Evolutionary conservation across 2,329 filamentous ascomycete genomes (phyloP).

Genomic region (Ophiostoma perfectum): DNA sequence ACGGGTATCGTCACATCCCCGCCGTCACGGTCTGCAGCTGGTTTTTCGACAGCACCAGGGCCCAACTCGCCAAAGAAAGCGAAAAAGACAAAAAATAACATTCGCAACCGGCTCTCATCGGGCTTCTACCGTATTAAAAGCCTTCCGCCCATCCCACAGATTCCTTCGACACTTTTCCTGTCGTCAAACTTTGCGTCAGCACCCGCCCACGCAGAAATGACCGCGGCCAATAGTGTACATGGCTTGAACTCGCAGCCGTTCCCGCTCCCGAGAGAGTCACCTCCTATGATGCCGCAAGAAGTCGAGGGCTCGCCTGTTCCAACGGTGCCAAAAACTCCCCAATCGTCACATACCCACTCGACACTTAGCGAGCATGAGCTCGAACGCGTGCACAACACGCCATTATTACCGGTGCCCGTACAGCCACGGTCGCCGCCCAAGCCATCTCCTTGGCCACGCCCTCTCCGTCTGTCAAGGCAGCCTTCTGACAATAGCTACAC

Average conservation of each 20-base stretch:
- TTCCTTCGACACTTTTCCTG: background rate
- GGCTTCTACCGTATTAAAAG: background rate
- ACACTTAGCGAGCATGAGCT: background rate
- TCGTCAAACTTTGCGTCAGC: background rate
- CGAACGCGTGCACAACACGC: background rate
- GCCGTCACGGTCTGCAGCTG: background rate
- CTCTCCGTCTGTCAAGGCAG: background rate
- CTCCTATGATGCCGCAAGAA: background rate
- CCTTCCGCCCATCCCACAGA: background rate
- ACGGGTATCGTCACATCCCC: background rate
- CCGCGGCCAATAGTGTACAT: background rate
- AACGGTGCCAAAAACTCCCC: background rate
- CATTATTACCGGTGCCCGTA: background rate
- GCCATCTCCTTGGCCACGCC: background rate
- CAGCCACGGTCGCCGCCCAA: background rate
- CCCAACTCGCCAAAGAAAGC: background rate
- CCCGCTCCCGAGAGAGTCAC: background rate
- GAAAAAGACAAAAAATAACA: background rate
- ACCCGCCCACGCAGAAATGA: background rate
- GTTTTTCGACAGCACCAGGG: background rate
- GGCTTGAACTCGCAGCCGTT: background rate
- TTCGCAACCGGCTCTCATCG: slow-evolving; percentile 1
- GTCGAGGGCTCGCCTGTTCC: background rate
- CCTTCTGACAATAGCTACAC: background rate
- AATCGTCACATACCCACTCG: background rate